Base-by-base conservation (phyloP, 371 early-diverging fungal species). In the Rhizomucor pusillus region DNA sequence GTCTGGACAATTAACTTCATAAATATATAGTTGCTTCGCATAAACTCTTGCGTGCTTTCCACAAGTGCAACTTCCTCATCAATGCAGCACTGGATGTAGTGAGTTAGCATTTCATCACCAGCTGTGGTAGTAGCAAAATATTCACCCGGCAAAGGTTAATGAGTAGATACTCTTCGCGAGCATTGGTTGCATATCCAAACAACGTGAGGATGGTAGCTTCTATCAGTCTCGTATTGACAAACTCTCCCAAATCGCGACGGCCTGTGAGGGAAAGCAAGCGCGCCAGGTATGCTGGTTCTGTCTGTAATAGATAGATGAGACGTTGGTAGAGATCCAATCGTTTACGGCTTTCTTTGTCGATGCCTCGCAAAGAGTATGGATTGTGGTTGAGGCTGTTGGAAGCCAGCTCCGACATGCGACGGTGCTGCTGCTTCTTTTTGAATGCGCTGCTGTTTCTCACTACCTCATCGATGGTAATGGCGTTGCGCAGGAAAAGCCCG, bases 111-210 rank as follows among this genome's bases (percentile, higher is more conserved):
- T 51, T 46, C 43, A 13, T 1, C 39, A 10, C 25, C 14, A 14
- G n/a, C 6, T 13, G 18, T n/a, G 25, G 3, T 11, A 16, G 13
- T 13, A 52, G 37, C 6, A 37, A 18, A 54, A 6, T 2, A 2
- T 18, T 54, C 66, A 86, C 88, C 76, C 94, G 90, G 74, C 99
- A 92, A 56, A 99, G 74, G 64, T 92, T 93, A 47, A 98, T 85
- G 58, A 99, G 73, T 49, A 99, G 66, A 60, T 94, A 99, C 74
- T 99, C 99, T 62, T 99, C 99, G 19, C 98, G 84, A 10, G 85
- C 81, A 67, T 95, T 93, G 60, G 97, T 96, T 0, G 94, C 98
- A 75, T 93, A 95, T 2, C 97, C 95, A 72, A 92, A 99, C 39
- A 99, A 65, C n/a, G 95, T 88, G 44, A 99, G 66, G 3, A 97